Conservation (phyloP, 768 basidiomycete genomes). For the Baorangia bicolor region DNA sequence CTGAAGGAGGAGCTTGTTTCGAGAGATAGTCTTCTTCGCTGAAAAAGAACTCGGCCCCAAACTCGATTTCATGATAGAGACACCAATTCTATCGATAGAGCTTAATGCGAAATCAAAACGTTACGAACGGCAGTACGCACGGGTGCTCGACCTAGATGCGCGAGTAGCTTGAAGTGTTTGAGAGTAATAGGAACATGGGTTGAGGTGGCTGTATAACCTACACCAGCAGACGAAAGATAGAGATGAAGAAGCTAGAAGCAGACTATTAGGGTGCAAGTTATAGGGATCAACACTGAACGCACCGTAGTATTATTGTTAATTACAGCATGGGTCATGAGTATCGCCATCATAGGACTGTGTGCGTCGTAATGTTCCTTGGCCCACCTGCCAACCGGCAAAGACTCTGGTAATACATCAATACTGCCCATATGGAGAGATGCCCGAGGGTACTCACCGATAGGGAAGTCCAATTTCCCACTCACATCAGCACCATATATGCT, state of each 20-base stretch:
- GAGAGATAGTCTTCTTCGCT: slow-evolving; percentile 68
- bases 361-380: slow-evolving; percentile 55
- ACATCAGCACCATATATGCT: slow-evolving; percentile 37
- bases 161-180: slow-evolving; percentile 75
- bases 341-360: slow-evolving; percentile 56
- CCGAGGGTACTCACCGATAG: slow-evolving; percentile 43
- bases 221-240: slow-evolving; percentile 37
- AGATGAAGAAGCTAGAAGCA: slow-evolving; percentile 46
- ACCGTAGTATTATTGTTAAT: slow-evolving; percentile 57
- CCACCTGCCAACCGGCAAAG: slow-evolving; percentile 59
- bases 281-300: slow-evolving; percentile 1
- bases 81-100: slow-evolving; percentile 42
- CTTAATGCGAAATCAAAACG: not conserved
- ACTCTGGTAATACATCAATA: slow-evolving; percentile 41
- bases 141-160: slow-evolving; percentile 59
- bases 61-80: slow-evolving; percentile 61
- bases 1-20: slow-evolving; percentile 24
- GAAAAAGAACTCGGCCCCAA: slow-evolving; percentile 65
- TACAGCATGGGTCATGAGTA: slow-evolving; percentile 72
- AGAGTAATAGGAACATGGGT: slow-evolving; percentile 66
- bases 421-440: not conserved
- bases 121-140: slow-evolving; percentile 39
- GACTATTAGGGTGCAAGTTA: not conserved
- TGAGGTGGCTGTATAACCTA: slow-evolving; percentile 18
- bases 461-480: slow-evolving; percentile 55